Evolutionary conservation across 2,329 filamentous ascomycete genomes (phyloP).

Genomic region (Colletotrichum lupini): DNA sequence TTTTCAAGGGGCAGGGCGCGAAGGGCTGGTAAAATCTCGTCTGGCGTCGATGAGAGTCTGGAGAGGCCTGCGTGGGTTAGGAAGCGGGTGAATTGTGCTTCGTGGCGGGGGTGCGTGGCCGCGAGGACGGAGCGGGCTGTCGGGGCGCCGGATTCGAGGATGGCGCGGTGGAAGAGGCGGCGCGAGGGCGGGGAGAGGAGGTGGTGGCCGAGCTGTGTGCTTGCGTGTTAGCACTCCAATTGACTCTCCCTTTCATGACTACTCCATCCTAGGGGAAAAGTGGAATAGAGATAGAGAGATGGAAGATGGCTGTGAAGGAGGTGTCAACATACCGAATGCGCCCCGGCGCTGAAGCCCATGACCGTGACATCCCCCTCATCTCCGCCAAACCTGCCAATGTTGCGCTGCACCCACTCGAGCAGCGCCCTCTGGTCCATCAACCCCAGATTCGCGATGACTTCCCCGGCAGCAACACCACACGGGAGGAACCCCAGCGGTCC

Average conservation of each 20-base stretch:
- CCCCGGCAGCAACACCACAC: slow-evolving; percentile 61
- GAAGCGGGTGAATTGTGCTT: slow-evolving; percentile 66
- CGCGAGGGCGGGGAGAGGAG: slow-evolving; percentile 61
- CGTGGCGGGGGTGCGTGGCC: slow-evolving; percentile 66
- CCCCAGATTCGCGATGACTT: slow-evolving; percentile 72
- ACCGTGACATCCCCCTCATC: slow-evolving; percentile 68
- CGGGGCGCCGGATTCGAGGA: slow-evolving; percentile 68
- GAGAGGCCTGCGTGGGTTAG: slow-evolving; percentile 63
- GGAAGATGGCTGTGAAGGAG: slow-evolving; percentile 31
- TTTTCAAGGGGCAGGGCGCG: slow-evolving; percentile 52
- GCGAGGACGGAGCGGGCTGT: slow-evolving; percentile 64
- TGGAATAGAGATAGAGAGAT: not conserved
- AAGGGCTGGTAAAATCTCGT: slow-evolving; percentile 63
- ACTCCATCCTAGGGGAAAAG: too few species aligned
- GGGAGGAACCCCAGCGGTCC: slow-evolving; percentile 77
- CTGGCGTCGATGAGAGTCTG: slow-evolving; percentile 50
- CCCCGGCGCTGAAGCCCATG: slow-evolving; percentile 71
- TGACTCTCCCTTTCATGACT: too few species aligned
- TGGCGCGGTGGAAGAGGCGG: slow-evolving; percentile 62
- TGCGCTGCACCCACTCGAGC: slow-evolving; percentile 70
- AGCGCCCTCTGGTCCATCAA: slow-evolving; percentile 70
- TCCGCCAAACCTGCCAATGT: slow-evolving; percentile 70
- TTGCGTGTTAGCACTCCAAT: not conserved
- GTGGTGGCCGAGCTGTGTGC: slow-evolving; percentile 72
- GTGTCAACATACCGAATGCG: slow-evolving; percentile 62